Evolutionary conservation across 805 yeast species (phyloP).

Genomic region (Grigorovia yakushimaensis): DNA sequence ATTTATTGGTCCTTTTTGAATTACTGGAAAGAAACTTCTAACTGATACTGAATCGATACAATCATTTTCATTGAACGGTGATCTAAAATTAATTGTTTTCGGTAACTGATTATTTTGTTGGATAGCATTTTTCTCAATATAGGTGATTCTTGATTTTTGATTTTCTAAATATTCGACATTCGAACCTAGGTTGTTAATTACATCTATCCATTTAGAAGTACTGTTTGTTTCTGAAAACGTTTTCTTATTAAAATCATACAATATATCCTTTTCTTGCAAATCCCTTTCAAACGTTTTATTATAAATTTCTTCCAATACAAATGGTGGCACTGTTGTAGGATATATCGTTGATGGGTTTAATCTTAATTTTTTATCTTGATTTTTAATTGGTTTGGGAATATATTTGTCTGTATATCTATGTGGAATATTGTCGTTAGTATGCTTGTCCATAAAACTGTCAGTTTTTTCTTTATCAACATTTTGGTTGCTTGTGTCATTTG

Average conservation of each 20-base stretch:
- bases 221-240: neutral
- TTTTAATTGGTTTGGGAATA: neutral
- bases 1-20: neutral
- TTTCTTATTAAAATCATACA: neutral
- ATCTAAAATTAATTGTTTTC: neutral
- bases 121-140: neutral
- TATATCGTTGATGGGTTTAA: conserved; percentile 30
- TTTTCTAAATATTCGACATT: conserved; percentile 4
- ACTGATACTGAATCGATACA: neutral
- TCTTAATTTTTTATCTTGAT: neutral
- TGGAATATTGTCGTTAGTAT: neutral
- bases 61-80: neutral
- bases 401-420: neutral
- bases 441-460: neutral
- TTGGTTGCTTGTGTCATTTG: neutral
- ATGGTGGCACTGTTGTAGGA: conserved; percentile 49
- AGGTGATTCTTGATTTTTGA: neutral
- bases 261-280: neutral
- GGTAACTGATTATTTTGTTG: neutral
- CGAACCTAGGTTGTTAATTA: conserved; percentile 2
- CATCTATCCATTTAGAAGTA: conserved; percentile 1
- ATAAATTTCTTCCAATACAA: conserved; percentile 43
- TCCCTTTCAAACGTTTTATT: neutral
- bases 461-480: neutral
- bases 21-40: neutral